Percentiles rank a stretch among this genome's conserved stretches.
phyloP scores from a whole-genome alignment of 2,329 filamentous ascomycete genomes.

The Alternaria sp. region DNA sequence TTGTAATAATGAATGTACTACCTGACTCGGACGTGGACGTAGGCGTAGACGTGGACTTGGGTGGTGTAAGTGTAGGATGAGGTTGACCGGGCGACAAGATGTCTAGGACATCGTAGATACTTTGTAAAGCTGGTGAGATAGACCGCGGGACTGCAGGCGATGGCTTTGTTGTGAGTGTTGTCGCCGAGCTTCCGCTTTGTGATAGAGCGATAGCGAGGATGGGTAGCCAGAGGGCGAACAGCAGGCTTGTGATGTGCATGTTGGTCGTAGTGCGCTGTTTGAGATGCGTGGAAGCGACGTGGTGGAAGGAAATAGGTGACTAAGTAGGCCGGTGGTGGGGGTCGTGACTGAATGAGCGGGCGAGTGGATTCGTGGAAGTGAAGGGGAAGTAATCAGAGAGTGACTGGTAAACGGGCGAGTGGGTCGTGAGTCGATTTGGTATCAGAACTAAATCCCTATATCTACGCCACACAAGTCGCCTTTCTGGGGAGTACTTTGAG shows the following conservation, averaged over 20 bases:
- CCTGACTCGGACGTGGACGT: background rate
- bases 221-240: background rate
- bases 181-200: background rate
- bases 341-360: background rate
- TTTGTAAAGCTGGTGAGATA: background rate
- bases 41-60: background rate
- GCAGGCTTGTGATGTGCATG: background rate
- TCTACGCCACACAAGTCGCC: background rate
- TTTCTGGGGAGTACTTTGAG: background rate
- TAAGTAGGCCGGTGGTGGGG: background rate
- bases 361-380: background rate
- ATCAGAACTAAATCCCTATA: background rate
- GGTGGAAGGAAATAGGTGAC: background rate
- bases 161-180: background rate
- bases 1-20: background rate
- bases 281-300: background rate
- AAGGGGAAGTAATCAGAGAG: background rate
- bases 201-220: background rate
- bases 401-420: background rate
- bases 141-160: background rate
- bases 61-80: background rate
- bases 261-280: background rate
- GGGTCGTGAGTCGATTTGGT: background rate
- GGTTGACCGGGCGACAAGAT: background rate
- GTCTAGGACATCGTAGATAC: background rate